Evolutionary conservation across 2,329 filamentous ascomycete species (phyloP).

Genomic region (Penicillium corylophilum): DNA sequence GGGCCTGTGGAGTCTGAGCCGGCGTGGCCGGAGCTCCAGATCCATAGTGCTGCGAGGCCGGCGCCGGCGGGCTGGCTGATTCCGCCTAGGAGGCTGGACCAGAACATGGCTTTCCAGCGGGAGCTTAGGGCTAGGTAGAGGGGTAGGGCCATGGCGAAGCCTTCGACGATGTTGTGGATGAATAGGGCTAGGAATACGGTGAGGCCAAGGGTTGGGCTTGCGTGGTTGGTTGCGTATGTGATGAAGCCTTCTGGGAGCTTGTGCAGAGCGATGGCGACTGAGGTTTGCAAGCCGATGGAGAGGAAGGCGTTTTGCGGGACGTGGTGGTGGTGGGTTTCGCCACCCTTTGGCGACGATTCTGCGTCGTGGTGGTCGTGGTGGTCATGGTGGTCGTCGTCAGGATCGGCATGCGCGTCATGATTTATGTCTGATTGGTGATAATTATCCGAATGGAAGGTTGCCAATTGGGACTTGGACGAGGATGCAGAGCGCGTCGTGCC

Average conservation of each 20-base stretch:
- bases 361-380: slow-evolving; percentile 16
- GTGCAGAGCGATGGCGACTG: slow-evolving; percentile 90
- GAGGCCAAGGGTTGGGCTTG: slow-evolving; percentile 82
- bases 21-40: slow-evolving; percentile 64
- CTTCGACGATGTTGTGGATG: slow-evolving; percentile 97
- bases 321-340: slow-evolving; percentile 79
- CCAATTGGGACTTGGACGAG: slow-evolving; percentile 6
- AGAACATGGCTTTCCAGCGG: slow-evolving; percentile 77
- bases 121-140: slow-evolving; percentile 87
- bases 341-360: slow-evolving; percentile 7
- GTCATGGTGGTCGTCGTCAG: slow-evolving; percentile 23
- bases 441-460: background rate
- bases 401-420: slow-evolving; percentile 1
- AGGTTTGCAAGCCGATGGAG: slow-evolving; percentile 92
- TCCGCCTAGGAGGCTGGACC: slow-evolving; percentile 80
- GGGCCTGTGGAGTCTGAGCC: slow-evolving; percentile 35
- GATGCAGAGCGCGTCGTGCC: slow-evolving; percentile 3
- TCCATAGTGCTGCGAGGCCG: slow-evolving; percentile 80
- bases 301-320: slow-evolving; percentile 92
- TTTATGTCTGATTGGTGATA: background rate
- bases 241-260: slow-evolving; percentile 88
- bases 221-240: slow-evolving; percentile 96
- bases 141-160: slow-evolving; percentile 89
- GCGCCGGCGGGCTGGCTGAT: slow-evolving; percentile 85
- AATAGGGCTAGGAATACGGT: slow-evolving; percentile 94